phyloP scores from a whole-genome alignment of 129 eudicot genomes.

The Helianthus tuberosus region DNA sequence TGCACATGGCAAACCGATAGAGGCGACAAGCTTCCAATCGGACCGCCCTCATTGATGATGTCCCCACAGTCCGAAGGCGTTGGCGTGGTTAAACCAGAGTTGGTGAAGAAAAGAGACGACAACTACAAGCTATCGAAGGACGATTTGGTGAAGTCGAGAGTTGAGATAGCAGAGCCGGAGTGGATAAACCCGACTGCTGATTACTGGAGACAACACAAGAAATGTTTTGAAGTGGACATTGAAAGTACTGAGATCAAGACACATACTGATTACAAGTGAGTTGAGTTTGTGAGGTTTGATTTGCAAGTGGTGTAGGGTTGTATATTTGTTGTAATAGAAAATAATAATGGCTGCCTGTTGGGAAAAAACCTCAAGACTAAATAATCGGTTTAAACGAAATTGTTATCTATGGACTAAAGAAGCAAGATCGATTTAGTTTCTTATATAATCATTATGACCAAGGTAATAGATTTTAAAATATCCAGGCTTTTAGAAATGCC shows the following conservation, averaged over 20 bases:
- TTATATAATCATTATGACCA: too few relatives aligned
- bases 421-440: too few relatives aligned
- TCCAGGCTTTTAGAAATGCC: too few relatives aligned
- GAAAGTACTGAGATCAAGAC: constrained; percentile 49
- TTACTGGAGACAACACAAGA: constrained; percentile 68
- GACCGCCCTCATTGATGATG: constrained; percentile 74
- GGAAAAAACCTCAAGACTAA: too few relatives aligned
- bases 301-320: not conserved
- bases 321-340: not conserved
- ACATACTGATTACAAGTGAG: not conserved
- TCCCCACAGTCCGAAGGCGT: constrained; percentile 57
- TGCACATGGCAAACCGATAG: constrained; percentile 81
- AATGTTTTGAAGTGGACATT: constrained; percentile 52
- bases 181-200: constrained; percentile 75
- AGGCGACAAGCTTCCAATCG: constrained; percentile 70
- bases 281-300: not conserved
- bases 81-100: constrained; percentile 47
- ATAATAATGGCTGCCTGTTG: too few relatives aligned
- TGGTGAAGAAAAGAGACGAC: constrained; percentile 52
- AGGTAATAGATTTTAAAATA: too few relatives aligned
- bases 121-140: constrained; percentile 53
- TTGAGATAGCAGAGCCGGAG: constrained; percentile 66
- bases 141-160: constrained; percentile 38
- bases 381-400: too few relatives aligned
- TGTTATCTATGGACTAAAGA: too few relatives aligned